Evolutionary conservation across 129 eudicot species (phyloP).

Genomic region (Gnaphalium uliginosum): DNA sequence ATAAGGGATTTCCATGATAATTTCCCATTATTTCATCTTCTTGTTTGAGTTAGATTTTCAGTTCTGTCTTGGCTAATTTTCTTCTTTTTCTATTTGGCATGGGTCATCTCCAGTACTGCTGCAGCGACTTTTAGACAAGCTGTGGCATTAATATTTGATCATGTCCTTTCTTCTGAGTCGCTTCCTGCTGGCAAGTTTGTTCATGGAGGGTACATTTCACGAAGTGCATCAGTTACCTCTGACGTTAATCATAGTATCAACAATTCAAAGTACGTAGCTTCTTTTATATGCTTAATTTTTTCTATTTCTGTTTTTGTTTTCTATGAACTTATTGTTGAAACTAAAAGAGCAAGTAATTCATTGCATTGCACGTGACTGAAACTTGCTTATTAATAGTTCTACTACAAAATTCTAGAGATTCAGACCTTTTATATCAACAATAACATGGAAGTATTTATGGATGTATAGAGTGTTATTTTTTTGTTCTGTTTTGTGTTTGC

Average conservation of each 20-base stretch:
- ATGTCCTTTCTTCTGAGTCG: constrained; percentile 74
- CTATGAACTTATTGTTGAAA: not conserved
- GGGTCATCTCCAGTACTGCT: constrained; percentile 68
- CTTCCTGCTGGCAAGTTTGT: constrained; percentile 85
- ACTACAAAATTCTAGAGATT: not conserved
- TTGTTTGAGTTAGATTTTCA: constrained; percentile 27
- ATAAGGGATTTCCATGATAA: not conserved
- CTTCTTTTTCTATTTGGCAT: constrained; percentile 6
- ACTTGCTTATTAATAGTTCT: not conserved
- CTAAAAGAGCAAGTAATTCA: constrained; percentile 1
- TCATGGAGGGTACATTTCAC: constrained; percentile 74
- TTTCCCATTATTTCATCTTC: not conserved
- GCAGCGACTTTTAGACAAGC: constrained; percentile 99
- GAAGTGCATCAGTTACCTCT: constrained; percentile 72
- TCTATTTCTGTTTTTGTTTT: not conserved
- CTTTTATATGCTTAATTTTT: not conserved
- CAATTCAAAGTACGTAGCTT: constrained; percentile 65
- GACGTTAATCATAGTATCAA: constrained; percentile 83
- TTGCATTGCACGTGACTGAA: constrained; percentile 11
- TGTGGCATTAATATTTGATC: constrained; percentile 94
- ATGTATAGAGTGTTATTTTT: constrained; percentile 5
- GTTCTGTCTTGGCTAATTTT: constrained; percentile 23
- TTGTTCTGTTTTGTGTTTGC: not conserved
- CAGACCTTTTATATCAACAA: not conserved
- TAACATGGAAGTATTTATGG: not conserved